phyloP scores from a whole-genome alignment of 1,139 yeast species.

The Suhomyces yuchorum region DNA sequence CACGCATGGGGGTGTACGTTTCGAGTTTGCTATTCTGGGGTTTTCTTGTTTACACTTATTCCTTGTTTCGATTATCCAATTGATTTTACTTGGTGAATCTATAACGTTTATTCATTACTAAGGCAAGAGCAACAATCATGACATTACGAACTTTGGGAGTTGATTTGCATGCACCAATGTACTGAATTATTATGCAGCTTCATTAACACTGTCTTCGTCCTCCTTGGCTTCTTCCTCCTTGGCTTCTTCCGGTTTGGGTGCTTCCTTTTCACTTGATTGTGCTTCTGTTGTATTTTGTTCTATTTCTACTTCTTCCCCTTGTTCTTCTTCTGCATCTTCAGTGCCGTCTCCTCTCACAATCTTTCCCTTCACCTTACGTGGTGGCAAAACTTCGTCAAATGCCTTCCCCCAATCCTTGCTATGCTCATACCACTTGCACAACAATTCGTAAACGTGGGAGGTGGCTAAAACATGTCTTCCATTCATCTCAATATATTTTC shows the following conservation, averaged over 20 bases:
- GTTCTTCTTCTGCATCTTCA: constrained; percentile 11
- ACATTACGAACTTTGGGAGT: too few relatives aligned
- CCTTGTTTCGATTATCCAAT: too few relatives aligned
- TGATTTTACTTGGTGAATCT: not conserved
- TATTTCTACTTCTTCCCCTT: constrained; percentile 11
- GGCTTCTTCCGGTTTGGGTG: constrained; percentile 5
- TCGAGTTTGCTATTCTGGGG: too few relatives aligned
- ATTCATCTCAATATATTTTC: constrained; percentile 74
- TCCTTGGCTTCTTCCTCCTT: not conserved
- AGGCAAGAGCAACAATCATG: not conserved
- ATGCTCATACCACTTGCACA: constrained; percentile 75
- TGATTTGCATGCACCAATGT: not conserved
- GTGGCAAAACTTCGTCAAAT: constrained; percentile 81
- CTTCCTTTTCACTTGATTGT: not conserved
- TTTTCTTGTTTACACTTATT: too few relatives aligned
- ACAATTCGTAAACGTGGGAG: constrained; percentile 86
- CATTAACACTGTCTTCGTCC: too few relatives aligned
- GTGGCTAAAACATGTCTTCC: constrained; percentile 92
- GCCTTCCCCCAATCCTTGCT: constrained; percentile 81
- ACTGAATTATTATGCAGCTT: too few relatives aligned
- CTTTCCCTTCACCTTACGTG: constrained; percentile 56
- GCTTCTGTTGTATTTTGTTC: not conserved
- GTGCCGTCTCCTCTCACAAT: constrained; percentile 14
- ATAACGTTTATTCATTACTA: not conserved
- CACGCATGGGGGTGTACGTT: too few relatives aligned